Base-by-base conservation (phyloP, 2,329 filamentous ascomycete genomes). In the Phyllachora maydis region DNA sequence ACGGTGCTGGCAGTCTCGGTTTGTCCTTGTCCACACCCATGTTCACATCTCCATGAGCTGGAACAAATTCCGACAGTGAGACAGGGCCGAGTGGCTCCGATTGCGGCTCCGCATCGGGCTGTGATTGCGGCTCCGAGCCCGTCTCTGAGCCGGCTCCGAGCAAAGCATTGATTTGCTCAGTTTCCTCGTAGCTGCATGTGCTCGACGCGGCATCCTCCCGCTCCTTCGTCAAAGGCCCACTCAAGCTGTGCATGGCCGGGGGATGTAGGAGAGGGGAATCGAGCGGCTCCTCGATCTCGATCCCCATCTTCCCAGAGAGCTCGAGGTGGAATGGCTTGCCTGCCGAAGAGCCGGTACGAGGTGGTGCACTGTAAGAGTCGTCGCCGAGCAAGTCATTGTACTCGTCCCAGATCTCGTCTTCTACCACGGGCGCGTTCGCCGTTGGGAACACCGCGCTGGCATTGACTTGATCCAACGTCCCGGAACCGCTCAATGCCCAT, bases 371-470 rank as follows among this genome's bases (percentile, higher is more conserved):
- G 16, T 38, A 28, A 1, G 42, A 41, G 7, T 56, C 59, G 8
- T 78, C 71, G 24, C 77, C 76, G 25, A 93, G 63, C 8, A 93
- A 52, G 36, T 93, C 85, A 33, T 95, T 72, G 40, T 90, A 93
- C 46, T 91, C 85, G 24, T 83, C 72, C 85, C 85, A 95, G 2
- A 92, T 63, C 40, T 93, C 85, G 36, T 93, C 85, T 33, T 90
- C 77, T 1, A 54, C 66, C 4, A 72, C 58, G 0, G 66, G 70
- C 4, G 68, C 65, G 21, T 54, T 56, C 2, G 65, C 55, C 3
- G 54, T 50, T 1, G 75, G 74, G 12, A 76, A 53, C 3, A 79
- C 49, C 5, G 76, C 71, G 10, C 69, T 76, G 4, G 70, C 65
- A 5, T 62, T 61, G 8, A 59, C 56, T 31, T 61, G 68, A 26